Percentiles rank a stretch among this genome's conserved stretches.
phyloP scores from a whole-genome alignment of 1,284 basidiomycete genomes.

The Apiotrichum siamense region DNA sequence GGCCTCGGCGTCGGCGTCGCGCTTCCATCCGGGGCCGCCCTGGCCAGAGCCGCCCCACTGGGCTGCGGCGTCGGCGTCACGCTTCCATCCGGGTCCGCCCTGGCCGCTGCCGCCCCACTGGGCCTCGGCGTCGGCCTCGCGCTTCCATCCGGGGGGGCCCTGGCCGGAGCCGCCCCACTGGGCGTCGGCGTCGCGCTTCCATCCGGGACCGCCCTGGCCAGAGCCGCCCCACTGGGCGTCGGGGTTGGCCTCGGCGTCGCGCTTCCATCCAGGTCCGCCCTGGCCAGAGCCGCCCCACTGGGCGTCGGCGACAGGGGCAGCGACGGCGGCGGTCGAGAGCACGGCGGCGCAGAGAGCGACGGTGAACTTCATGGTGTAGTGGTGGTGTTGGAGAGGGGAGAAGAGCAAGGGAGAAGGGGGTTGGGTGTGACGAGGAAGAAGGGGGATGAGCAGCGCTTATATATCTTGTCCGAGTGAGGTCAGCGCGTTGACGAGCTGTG shows the following conservation, averaged over 20 bases:
- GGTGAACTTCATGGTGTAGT: conserved; percentile 28
- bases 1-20: conserved; percentile 13
- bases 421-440: background rate
- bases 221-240: too few species aligned
- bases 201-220: too few species aligned
- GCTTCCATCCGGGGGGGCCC: background rate
- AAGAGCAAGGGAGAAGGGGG: background rate
- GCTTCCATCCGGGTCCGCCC: conserved; percentile 15
- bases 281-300: background rate
- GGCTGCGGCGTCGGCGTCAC: conserved; percentile 11
- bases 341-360: conserved; percentile 19
- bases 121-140: conserved; percentile 7
- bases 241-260: too few species aligned
- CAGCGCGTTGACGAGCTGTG: too few species aligned
- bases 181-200: conserved; percentile 11
- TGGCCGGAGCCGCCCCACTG: background rate
- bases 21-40: conserved; percentile 11
- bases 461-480: too few species aligned
- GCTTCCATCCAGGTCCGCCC: conserved; percentile 15
- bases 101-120: background rate
- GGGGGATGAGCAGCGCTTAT: too few species aligned
- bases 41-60: background rate
- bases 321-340: conserved; percentile 15
- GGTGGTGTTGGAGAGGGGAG: background rate
- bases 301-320: conserved; percentile 25